Base-by-base conservation (phyloP, 129 eudicot genomes). In the Calendula officinalis region DNA sequence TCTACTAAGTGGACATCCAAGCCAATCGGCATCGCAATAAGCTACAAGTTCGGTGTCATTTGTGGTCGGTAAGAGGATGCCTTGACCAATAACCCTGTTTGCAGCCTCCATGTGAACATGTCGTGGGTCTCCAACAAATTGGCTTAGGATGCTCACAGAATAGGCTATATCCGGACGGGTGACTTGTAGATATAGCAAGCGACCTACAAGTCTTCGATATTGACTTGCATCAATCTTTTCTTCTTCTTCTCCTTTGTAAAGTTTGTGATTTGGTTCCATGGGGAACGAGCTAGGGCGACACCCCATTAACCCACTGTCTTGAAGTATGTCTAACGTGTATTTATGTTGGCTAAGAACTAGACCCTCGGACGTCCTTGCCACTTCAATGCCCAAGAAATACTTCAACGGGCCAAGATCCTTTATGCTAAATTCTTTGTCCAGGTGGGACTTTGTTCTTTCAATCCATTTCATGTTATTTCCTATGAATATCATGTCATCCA, bases 41-140 rank as follows among this genome's bases (percentile, higher is more conserved):
- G 51, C 51, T 11, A 45, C 6, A 46, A 46, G 51, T 3, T 12
- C 51, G 14, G 14, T 46, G 5, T 46, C 10, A 3, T 8, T 46
- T 8, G 51, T 46, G 51, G 3, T 46, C 10, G 6, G 51, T 12
- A 46, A 46, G 14, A 46, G 51, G 51, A 46, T 46, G 13, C 30
- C 30, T 22, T 8, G 4, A 6, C 41, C 55, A 17, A 46, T 5
- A 16, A 53, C 37, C 5, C 60, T 17, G 14, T 13, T 53, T 53
- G 60, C 33, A 0, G 60, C 33, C 60, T 53, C 60, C 60, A 53
- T 53, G 4, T 53, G 60, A 32, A 32, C 14, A 3, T 1, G 33
- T 8, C 60, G 34, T 16, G 60, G 60, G 10, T 53, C 37, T 53
- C 60, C 60, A 32, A 53, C 34, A 11, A 53, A 53, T 32, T 53